phyloP scores from a whole-genome alignment of 2,329 filamentous ascomycete species.

The Tolypocladium ophioglossoides region DNA sequence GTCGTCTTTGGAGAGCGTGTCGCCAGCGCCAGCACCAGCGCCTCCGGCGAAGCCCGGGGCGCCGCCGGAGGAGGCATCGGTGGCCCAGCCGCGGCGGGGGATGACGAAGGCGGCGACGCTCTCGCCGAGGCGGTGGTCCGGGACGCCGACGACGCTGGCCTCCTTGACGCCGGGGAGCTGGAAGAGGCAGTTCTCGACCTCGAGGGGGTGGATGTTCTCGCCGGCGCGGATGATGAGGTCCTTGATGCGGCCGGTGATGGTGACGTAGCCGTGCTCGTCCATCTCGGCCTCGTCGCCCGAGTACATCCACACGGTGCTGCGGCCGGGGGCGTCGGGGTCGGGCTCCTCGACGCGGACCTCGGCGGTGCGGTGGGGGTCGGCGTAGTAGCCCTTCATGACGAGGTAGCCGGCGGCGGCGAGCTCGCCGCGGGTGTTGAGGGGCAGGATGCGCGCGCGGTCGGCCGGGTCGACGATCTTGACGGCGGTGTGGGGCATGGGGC shows the following conservation, averaged over 20 bases:
- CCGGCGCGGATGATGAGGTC: conserved; percentile 92
- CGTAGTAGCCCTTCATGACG: conserved; percentile 86
- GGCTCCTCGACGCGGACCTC: conserved; percentile 49
- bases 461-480: conserved; percentile 64
- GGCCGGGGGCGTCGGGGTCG: conserved; percentile 14
- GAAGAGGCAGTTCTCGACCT: conserved; percentile 82
- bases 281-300: conserved; percentile 88
- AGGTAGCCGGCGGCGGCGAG: conserved; percentile 76
- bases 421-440: conserved; percentile 62
- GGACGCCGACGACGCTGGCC: conserved; percentile 73
- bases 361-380: conserved; percentile 56
- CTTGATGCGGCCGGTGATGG: conserved; percentile 86
- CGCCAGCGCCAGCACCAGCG: conserved; percentile 11
- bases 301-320: conserved; percentile 66
- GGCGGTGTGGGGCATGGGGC: conserved; percentile 70
- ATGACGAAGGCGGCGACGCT: conserved; percentile 77
- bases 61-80: conserved; percentile 9
- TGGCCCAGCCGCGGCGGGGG: conserved; percentile 20
- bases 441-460: conserved; percentile 49
- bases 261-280: conserved; percentile 72
- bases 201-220: conserved; percentile 91
- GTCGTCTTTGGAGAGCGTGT: conserved; percentile 40
- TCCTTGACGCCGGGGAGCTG: conserved; percentile 61
- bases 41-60: conserved; percentile 10
- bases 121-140: conserved; percentile 77